A percentile compares a stretch with the other conserved stretches of the same genome.
phyloP scores from a whole-genome alignment of 805 yeast species.

The Starmerella sirachaensis region DNA sequence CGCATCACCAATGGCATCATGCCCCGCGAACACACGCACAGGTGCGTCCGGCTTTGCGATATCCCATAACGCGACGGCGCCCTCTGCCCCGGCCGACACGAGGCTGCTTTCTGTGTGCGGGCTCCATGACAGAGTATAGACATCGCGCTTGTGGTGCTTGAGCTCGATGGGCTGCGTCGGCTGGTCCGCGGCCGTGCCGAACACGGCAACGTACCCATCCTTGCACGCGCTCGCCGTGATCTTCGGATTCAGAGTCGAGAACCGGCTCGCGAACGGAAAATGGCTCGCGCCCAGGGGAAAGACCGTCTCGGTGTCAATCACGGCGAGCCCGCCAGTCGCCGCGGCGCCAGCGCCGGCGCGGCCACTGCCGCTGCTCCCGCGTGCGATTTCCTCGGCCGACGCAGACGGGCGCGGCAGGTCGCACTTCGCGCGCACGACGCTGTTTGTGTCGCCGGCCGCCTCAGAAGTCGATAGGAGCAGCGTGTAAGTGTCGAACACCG shows the following conservation, averaged over 20 bases:
- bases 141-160: constrained; percentile 51
- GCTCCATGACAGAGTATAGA: constrained; percentile 63
- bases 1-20: constrained; percentile 52
- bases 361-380: constrained; percentile 50
- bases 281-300: constrained; percentile 9
- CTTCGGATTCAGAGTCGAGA: constrained; percentile 37
- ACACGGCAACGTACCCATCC: constrained; percentile 27
- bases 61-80: constrained; percentile 63
- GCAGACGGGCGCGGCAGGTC: constrained; percentile 26
- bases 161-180: constrained; percentile 27
- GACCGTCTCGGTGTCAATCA: constrained; percentile 3
- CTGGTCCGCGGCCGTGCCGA: constrained; percentile 12
- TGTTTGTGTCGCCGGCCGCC: constrained; percentile 32
- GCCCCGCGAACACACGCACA: constrained; percentile 37
- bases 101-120: constrained; percentile 33
- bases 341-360: too few species aligned
- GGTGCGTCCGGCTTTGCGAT: constrained; percentile 32
- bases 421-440: constrained; percentile 32
- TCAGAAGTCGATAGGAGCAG: constrained; percentile 46
- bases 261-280: constrained; percentile 31
- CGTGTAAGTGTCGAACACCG: constrained; percentile 31
- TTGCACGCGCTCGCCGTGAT: constrained; percentile 45
- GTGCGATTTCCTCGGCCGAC: constrained; percentile 36
- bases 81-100: constrained; percentile 55
- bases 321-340: constrained; percentile 35